A percentile compares a stretch with the other conserved stretches of the same genome.
Evolutionary conservation across 2,329 filamentous ascomycete species (phyloP).

Genomic region (Bretziella fagacearum): DNA sequence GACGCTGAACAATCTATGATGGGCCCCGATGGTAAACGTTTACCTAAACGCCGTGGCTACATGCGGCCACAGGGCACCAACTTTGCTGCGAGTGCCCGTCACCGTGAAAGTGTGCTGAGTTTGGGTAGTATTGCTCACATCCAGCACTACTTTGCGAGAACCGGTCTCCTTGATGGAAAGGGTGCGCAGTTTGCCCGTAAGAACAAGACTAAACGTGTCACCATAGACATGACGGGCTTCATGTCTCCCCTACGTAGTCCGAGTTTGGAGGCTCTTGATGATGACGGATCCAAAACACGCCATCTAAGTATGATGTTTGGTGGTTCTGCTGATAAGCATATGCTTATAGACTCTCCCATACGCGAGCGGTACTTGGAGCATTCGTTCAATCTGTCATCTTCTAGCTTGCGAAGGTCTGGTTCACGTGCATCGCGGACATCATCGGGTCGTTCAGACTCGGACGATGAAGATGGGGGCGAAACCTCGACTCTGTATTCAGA

Average conservation of each 20-base stretch:
- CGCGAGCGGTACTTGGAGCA: conserved; percentile 22
- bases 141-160: conserved; percentile 96
- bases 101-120: conserved; percentile 88
- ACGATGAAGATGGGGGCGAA: conserved; percentile 17
- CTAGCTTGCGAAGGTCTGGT: not conserved
- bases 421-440: not conserved
- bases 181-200: conserved; percentile 69
- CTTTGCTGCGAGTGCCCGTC: conserved; percentile 79
- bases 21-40: conserved; percentile 4
- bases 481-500: conserved; percentile 19
- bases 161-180: conserved; percentile 83
- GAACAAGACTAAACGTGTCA: conserved; percentile 41
- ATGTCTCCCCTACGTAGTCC: conserved; percentile 20
- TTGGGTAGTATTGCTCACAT: conserved; percentile 91
- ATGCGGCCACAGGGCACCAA: conserved; percentile 73
- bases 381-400: not conserved
- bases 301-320: conserved; percentile 14
- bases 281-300: conserved; percentile 31
- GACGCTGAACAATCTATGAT: not conserved
- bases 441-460: conserved; percentile 15
- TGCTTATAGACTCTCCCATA: conserved; percentile 32
- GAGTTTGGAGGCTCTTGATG: conserved; percentile 24
- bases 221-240: conserved; percentile 40
- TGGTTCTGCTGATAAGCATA: not conserved
- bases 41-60: conserved; percentile 49